phyloP scores from a whole-genome alignment of 441 rosid species.

The Metrosideros polymorpha region DNA sequence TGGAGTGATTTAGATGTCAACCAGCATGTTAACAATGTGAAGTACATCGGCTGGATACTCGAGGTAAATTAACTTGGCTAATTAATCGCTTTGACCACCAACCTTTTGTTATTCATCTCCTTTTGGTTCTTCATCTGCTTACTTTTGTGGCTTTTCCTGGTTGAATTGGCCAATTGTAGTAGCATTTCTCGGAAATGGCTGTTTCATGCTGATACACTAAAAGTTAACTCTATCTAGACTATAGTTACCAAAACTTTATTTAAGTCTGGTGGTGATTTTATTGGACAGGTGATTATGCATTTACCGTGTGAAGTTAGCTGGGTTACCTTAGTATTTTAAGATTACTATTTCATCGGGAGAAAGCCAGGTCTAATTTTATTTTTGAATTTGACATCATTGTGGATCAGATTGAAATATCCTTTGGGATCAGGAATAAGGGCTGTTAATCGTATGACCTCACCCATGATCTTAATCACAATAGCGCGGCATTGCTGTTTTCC shows the following conservation, averaged over 20 bases:
- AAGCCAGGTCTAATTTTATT: not conserved
- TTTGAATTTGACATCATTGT: not conserved
- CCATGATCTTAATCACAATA: not conserved
- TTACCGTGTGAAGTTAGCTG: not conserved
- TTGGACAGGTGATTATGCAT: not conserved
- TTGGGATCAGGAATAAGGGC: not conserved
- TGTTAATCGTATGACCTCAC: not conserved
- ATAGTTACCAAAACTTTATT: not conserved
- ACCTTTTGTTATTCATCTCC: not conserved
- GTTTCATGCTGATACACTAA: not conserved
- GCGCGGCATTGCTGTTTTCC: not conserved
- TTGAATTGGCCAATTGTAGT: not conserved
- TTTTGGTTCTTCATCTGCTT: not conserved
- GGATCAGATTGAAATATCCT: not conserved
- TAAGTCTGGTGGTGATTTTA: not conserved
- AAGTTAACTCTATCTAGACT: not conserved
- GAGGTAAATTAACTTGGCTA: constrained; percentile 10
- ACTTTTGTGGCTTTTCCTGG: not conserved
- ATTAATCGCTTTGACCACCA: not conserved
- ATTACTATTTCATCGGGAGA: not conserved
- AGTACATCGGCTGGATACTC: constrained; percentile 22
- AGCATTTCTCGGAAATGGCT: not conserved
- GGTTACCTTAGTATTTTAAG: not conserved
- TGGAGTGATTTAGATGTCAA: constrained; percentile 31
- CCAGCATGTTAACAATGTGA: constrained; percentile 25